These are phyloP conservation scores for Reutealis trisperma DNA, from an alignment of 345 rosid species.

Conservation along the genomic window DNA sequence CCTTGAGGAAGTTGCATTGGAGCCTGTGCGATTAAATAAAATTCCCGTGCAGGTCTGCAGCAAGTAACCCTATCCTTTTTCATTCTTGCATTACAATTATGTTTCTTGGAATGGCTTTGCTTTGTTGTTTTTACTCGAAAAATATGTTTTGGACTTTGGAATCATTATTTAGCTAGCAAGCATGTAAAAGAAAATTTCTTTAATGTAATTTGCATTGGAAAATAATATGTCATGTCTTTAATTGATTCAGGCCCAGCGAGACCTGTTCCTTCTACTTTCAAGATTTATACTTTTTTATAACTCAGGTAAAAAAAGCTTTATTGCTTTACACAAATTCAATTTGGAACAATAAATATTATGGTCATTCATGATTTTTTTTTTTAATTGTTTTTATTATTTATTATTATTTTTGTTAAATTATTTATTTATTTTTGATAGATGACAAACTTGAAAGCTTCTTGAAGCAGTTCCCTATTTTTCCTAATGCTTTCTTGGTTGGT, in stretches of 20 bases:
- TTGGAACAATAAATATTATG: constrained; percentile 1
- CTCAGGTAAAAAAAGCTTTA: constrained; percentile 51
- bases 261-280: constrained; percentile 76
- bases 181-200: background rate
- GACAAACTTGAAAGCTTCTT: constrained; percentile 79
- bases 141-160: constrained; percentile 6
- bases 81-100: constrained; percentile 1
- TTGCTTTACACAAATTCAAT: background rate
- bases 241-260: constrained; percentile 74
- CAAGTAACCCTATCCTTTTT: constrained; percentile 6
- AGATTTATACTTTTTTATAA: constrained; percentile 90
- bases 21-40: constrained; percentile 55
- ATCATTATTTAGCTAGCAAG: background rate
- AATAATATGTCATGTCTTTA: background rate
- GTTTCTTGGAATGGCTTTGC: background rate
- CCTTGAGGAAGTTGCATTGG: constrained; percentile 84
- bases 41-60: constrained; percentile 77
- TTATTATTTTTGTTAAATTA: too few species aligned
- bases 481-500: constrained; percentile 86
- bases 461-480: constrained; percentile 68
- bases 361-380: constrained; percentile 21
- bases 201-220: background rate
- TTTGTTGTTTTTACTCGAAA: background rate
- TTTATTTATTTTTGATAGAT: too few species aligned
- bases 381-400: too few species aligned